Evolutionary conservation across 768 basidiomycete species (phyloP), one percentile per base, ranked within the genome.

Genomic region (Boletales sp.): DNA sequence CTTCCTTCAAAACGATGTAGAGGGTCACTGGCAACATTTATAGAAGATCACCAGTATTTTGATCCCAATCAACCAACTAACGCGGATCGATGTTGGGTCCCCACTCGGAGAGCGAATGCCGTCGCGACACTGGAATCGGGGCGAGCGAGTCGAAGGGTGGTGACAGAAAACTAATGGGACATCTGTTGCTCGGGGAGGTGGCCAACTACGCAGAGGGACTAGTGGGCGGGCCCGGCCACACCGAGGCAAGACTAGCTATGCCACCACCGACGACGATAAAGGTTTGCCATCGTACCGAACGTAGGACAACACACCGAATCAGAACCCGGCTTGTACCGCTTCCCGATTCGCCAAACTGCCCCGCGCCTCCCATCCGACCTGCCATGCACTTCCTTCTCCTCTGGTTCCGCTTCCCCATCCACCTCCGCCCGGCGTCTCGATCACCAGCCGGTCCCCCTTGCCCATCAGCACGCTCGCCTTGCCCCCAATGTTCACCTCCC

Each of bases 371-470:
- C 24, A 27, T 27, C 24, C 24, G 6, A 5, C 24, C 7, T 27
- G 24, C 24, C 24, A 27, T 27, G 24, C 5, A 27, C 24, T 27
- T 6, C 24, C 24, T 27, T 27, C 24, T 27, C 24, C 5, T 7
- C 7, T 27, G 2, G 24, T 27, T 27, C 24, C 24, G 24, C 24
- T 27, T 27, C 93, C 93, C 88, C 88, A 95, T 3, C 83, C 94
- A 8, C 94, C 94, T 9, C 86, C 94, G 1, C 94, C 94, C 0
- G 94, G 94, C 0, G 94, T 94, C 70, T 93, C 84, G 43, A 95
- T 82, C 50, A 86, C 57, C 51, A 97, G 64, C 43, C 76, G 74
- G 62, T 97, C 93, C 7, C 91, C 88, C 59, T 90, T 88, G 34
- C 90, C 89, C 86, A 94, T 93, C 72, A 79, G 81, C 43, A 93